Conservation (phyloP, 495 filamentous ascomycete species). For the Xylaria nigripes region DNA sequence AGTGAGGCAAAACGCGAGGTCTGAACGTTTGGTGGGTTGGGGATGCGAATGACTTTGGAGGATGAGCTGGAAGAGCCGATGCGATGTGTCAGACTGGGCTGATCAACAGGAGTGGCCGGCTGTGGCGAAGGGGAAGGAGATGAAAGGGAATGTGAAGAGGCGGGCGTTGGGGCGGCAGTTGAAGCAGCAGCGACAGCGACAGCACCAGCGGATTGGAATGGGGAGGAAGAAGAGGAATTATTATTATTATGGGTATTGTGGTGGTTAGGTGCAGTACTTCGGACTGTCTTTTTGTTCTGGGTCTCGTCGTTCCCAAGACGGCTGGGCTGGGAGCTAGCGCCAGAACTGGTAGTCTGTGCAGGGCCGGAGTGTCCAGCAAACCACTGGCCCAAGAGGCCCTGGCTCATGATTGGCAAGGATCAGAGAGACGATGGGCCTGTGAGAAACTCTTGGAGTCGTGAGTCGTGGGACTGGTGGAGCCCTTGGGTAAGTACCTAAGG, state of each 20-base stretch:
- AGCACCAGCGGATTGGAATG: slow-evolving; percentile 6
- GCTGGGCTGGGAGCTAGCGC: slow-evolving; percentile 12
- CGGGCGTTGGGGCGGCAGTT: slow-evolving; percentile 24
- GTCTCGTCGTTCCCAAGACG: slow-evolving; percentile 13
- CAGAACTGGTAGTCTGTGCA: slow-evolving; percentile 5
- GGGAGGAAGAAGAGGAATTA: slow-evolving; percentile 9
- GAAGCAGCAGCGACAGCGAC: slow-evolving; percentile 13
- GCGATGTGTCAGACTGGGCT: slow-evolving; percentile 25
- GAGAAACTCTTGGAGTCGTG: neutral
- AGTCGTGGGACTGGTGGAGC: slow-evolving; percentile 1
- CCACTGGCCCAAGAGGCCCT: slow-evolving; percentile 23
- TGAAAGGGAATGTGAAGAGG: slow-evolving; percentile 27
- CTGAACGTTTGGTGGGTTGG: slow-evolving; percentile 13
- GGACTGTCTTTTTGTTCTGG: slow-evolving; percentile 4
- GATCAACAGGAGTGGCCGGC: slow-evolving; percentile 35
- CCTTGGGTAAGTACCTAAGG: neutral
- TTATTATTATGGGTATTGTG: slow-evolving; percentile 21
- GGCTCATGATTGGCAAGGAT: slow-evolving; percentile 24
- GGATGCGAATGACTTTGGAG: slow-evolving; percentile 29
- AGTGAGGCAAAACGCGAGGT: slow-evolving; percentile 24
- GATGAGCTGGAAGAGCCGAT: slow-evolving; percentile 15
- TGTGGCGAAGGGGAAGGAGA: slow-evolving; percentile 32
- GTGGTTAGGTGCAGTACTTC: slow-evolving; percentile 13
- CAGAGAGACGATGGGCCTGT: neutral
- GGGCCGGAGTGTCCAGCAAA: slow-evolving; percentile 17